Evolutionary conservation across 2,329 filamentous ascomycete genomes (phyloP), one percentile per base, ranked within the genome.

Genomic region (Penicillium occitanis): DNA sequence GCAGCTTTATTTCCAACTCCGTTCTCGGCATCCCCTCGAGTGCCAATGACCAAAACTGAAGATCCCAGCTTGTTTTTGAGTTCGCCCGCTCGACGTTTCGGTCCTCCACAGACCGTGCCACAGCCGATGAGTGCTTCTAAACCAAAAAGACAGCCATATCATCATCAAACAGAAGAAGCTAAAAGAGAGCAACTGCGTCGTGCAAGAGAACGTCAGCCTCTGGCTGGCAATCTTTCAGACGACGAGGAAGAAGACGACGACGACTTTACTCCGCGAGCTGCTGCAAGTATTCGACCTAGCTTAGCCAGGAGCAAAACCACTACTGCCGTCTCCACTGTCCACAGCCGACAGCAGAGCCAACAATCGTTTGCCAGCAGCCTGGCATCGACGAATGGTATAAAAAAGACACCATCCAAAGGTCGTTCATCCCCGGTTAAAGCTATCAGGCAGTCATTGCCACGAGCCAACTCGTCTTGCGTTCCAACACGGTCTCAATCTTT

Each of bases 121-220:
- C 73, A 74, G 40, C 70, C 61, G 14, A 61, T 44, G 30, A 64
- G 60, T 37, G 61, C 50, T 51, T 57, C 62, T 22, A 59, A 59
- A 42, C 50, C 30, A 22, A 58, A 19, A 11, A 71, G 80, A 53
- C 81, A 82, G 51, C 81, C 82, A 0, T 84, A 84, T 68, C 78
- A 82, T 57, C 80, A 83, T 67, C 82, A 84, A 66, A 78, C 78
- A 0, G 80, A 83, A 70, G 81, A 83, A 67, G 82, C 78, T 2
- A 81, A 79, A 67, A 75, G 81, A 59, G 80, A 80, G 66, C 74
- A 78, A 63, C 69, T 79, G 30, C 76, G 74, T 28, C 76, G 77
- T 37, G 70, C 73, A 3, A 76, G 75, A 75, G 71, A 44, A 66
- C 75, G 69, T 46, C 53, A 44, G 25, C 73, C 73, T 4, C 70